A percentile compares a stretch with the other conserved stretches of the same genome.
These are phyloP conservation scores for Irpex sp. DNA, from an alignment of 1,284 basidiomycete genomes.

Conservation along the genomic window DNA sequence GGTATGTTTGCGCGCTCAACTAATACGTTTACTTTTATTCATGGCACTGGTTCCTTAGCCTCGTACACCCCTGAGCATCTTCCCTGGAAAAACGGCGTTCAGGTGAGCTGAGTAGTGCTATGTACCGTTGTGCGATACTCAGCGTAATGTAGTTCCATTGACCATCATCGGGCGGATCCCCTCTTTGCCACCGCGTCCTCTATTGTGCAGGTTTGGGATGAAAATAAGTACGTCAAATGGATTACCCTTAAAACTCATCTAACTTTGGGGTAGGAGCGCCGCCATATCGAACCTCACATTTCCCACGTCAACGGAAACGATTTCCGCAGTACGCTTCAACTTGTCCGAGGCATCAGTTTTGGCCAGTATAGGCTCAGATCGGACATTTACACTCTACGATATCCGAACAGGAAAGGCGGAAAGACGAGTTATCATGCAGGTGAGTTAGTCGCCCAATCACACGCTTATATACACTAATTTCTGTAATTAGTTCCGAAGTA, in stretches of 20 bases:
- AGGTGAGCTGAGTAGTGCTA: constrained; percentile 49
- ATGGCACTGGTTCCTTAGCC: constrained; percentile 22
- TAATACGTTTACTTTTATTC: too few species aligned
- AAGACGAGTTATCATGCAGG: constrained; percentile 87
- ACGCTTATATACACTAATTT: background rate
- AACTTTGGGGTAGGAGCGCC: constrained; percentile 45
- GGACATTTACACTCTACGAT: constrained; percentile 96
- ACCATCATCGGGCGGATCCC: constrained; percentile 86
- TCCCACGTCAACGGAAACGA: constrained; percentile 81
- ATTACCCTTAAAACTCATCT: constrained; percentile 9
- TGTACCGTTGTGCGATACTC: constrained; percentile 4
- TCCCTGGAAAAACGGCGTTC: constrained; percentile 82
- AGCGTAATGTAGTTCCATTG: constrained; percentile 67
- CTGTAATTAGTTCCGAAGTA: constrained; percentile 68
- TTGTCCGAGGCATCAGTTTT: constrained; percentile 91
- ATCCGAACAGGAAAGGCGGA: constrained; percentile 95
- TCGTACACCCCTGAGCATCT: constrained; percentile 67
- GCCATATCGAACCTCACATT: constrained; percentile 83
- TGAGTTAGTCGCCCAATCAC: constrained; percentile 24
- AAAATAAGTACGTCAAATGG: constrained; percentile 66
- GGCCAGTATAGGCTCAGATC: constrained; percentile 90
- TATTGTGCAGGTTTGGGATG: constrained; percentile 96
- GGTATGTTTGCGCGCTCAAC: constrained; percentile 23
- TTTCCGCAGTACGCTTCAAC: constrained; percentile 90
- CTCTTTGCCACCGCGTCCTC: constrained; percentile 94